phyloP scores from a whole-genome alignment of 2,329 filamentous ascomycete genomes.

The Proliferodiscus dingleyae region DNA sequence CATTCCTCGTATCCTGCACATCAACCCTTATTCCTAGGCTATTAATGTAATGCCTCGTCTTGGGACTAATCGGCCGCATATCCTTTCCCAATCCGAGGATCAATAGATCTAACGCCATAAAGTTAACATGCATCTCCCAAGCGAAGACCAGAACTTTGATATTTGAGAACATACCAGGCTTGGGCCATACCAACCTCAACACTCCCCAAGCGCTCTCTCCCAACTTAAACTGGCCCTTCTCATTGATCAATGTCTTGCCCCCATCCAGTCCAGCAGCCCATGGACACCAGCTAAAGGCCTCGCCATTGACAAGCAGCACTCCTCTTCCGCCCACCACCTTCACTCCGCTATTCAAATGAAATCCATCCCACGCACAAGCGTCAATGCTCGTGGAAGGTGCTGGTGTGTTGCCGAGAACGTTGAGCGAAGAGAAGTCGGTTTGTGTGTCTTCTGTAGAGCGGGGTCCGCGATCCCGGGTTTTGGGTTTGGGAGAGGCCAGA shows the following conservation, averaged over 20 bases:
- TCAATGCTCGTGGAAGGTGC: conserved; percentile 79
- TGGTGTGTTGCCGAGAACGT: conserved; percentile 73
- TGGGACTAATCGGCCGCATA: conserved; percentile 71
- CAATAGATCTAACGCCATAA: conserved; percentile 60
- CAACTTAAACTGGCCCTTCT: conserved; percentile 77
- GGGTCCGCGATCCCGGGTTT: conserved; percentile 53
- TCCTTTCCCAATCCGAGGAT: conserved; percentile 80
- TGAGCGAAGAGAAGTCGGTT: conserved; percentile 69
- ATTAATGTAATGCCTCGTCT: conserved; percentile 67
- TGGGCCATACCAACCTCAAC: conserved; percentile 75
- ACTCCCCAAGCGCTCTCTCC: conserved; percentile 66
- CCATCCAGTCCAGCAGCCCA: conserved; percentile 52
- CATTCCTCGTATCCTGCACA: conserved; percentile 87
- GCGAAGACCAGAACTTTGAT: conserved; percentile 2
- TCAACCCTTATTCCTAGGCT: conserved; percentile 80
- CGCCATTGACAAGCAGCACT: conserved; percentile 74
- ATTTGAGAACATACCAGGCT: conserved; percentile 69
- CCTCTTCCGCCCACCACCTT: conserved; percentile 66
- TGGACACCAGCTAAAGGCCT: conserved; percentile 84
- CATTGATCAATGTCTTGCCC: conserved; percentile 56
- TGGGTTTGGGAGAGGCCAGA: conserved; percentile 24
- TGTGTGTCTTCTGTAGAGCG: conserved; percentile 55
- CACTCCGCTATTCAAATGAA: conserved; percentile 77
- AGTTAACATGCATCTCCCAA: not conserved
- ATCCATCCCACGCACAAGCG: conserved; percentile 75